phyloP scores from a whole-genome alignment of 208 protist species.

The Leishmania arabica region DNA sequence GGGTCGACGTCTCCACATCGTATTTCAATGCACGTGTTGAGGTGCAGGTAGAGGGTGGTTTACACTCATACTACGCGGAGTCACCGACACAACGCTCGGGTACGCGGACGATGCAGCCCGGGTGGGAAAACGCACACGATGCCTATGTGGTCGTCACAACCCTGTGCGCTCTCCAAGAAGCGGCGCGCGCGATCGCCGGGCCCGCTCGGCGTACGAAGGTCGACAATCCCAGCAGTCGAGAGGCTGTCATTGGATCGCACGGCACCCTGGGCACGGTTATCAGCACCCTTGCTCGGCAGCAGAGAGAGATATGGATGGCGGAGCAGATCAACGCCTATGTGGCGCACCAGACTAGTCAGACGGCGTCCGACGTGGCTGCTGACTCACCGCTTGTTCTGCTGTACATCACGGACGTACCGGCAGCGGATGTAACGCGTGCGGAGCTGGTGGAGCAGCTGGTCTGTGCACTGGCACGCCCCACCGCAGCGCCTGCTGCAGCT shows the following conservation, averaged over 20 bases:
- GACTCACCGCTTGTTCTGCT: constrained; percentile 29
- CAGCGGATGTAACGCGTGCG: constrained; percentile 6
- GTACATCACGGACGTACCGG: constrained; percentile 24
- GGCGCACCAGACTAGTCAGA: neutral
- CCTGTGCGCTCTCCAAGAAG: constrained; percentile 19
- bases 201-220: neutral
- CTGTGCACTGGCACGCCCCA: neutral
- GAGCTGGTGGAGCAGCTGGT: constrained; percentile 14
- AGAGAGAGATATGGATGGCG: constrained; percentile 2
- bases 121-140: constrained; percentile 11
- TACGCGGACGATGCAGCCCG: neutral
- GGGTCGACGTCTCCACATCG: neutral
- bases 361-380: neutral
- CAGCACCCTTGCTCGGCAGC: constrained; percentile 7
- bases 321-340: neutral
- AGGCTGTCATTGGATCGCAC: neutral
- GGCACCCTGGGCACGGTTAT: neutral
- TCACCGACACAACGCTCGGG: neutral
- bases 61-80: constrained; percentile 7
- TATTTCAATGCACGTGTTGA: constrained; percentile 6
- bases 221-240: neutral
- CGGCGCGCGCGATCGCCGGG: neutral
- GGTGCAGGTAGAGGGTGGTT: constrained; percentile 3
- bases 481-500: neutral
- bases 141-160: constrained; percentile 22